Percentiles rank a stretch among this genome's conserved stretches.
phyloP scores from a whole-genome alignment of 1,284 basidiomycete genomes.

The Austropuccinia psidii region DNA sequence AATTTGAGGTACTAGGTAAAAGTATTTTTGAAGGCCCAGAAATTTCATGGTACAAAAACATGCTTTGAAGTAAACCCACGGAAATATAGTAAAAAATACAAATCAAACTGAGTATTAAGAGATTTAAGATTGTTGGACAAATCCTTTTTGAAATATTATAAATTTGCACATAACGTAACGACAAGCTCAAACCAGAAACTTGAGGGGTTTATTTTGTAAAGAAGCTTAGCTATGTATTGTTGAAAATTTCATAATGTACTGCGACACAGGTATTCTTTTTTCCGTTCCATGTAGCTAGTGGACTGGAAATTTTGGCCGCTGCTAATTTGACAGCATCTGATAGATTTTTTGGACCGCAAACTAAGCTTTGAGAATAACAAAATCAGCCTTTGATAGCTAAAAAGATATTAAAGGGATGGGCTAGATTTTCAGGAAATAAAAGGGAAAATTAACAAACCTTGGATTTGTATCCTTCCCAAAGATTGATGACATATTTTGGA shows the following conservation, averaged over 20 bases:
- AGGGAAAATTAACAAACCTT: neutral
- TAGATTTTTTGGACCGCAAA: conserved; percentile 11
- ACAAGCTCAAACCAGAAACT: no score
- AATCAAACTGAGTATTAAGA: no score
- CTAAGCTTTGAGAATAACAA: neutral
- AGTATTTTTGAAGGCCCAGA: no score
- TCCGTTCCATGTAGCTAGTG: conserved; percentile 10
- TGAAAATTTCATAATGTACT: conserved; percentile 9
- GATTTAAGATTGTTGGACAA: no score
- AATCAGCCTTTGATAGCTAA: neutral
- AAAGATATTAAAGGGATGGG: neutral
- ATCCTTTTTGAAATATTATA: no score
- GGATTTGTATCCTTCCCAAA: neutral
- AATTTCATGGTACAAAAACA: no score
- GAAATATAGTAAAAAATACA: no score
- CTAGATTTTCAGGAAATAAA: neutral
- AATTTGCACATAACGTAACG: no score
- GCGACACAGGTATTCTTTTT: neutral
- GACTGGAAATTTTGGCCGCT: conserved; percentile 3
- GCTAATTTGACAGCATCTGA: conserved; percentile 1
- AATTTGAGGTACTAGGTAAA: no score
- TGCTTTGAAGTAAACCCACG: no score
- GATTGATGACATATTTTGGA: neutral
- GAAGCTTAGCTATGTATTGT: no score
- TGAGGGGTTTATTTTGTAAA: no score